Evolutionary conservation across 2,329 filamentous ascomycete species (phyloP).

Genomic region (Ophiostoma sp.): DNA sequence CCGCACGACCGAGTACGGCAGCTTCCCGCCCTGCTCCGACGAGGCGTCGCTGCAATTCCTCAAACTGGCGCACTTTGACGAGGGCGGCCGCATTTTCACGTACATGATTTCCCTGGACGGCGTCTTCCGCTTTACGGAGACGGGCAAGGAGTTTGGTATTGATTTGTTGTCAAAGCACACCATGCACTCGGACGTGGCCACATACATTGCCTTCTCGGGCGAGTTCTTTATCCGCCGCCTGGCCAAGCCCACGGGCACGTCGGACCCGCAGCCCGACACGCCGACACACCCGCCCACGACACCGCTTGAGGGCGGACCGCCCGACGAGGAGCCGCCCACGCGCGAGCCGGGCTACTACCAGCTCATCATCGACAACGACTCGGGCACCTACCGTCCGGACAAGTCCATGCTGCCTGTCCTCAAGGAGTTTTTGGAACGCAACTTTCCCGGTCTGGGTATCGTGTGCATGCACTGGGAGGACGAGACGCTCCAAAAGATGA

Average conservation of each 20-base stretch:
- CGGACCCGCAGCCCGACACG: slow-evolving; percentile 46
- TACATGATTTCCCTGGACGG: slow-evolving; percentile 89
- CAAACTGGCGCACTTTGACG: slow-evolving; percentile 80
- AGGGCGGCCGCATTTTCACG: slow-evolving; percentile 84
- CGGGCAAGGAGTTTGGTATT: slow-evolving; percentile 91
- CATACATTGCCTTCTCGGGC: slow-evolving; percentile 87
- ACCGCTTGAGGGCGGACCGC: slow-evolving; percentile 48
- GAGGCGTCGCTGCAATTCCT: slow-evolving; percentile 79
- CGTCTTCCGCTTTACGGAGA: slow-evolving; percentile 88
- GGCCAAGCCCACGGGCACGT: slow-evolving; percentile 47
- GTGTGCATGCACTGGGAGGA: slow-evolving; percentile 77
- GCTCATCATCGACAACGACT: slow-evolving; percentile 92
- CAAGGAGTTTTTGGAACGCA: slow-evolving; percentile 66
- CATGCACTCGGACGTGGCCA: slow-evolving; percentile 91
- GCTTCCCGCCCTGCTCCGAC: slow-evolving; percentile 64
- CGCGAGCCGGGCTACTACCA: slow-evolving; percentile 66
- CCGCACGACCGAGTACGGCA: slow-evolving; percentile 69
- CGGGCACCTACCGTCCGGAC: slow-evolving; percentile 88
- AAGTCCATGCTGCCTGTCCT: slow-evolving; percentile 71
- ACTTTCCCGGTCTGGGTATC: slow-evolving; percentile 76
- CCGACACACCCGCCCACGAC: slow-evolving; percentile 55
- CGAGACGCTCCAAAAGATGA: slow-evolving; percentile 70
- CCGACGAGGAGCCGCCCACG: slow-evolving; percentile 43
- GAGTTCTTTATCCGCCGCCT: slow-evolving; percentile 87
- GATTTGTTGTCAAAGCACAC: slow-evolving; percentile 93